Conservation (phyloP, 805 yeast genomes). For the Cyberlindnera nakhonratchasimensis region DNA sequence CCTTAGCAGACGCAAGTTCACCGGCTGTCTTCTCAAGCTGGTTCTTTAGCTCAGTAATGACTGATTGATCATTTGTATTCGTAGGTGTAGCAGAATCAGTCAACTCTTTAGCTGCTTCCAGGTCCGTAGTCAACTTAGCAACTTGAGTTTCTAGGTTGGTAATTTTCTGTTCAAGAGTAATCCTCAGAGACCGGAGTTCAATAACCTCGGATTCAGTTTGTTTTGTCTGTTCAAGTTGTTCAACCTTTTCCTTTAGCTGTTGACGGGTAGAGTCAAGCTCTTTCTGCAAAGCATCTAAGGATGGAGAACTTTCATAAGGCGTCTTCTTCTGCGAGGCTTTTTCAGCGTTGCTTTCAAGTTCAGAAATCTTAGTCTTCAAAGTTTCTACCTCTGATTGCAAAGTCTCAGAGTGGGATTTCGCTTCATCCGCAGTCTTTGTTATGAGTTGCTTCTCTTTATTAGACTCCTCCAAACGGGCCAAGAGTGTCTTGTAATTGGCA, state of each 20-base stretch:
- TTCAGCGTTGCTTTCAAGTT: constrained; percentile 12
- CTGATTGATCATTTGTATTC: constrained; percentile 12
- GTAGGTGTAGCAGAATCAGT: background rate
- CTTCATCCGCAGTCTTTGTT: constrained; percentile 10
- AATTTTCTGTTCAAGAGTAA: constrained; percentile 29
- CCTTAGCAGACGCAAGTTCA: constrained; percentile 8
- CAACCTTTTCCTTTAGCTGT: constrained; percentile 24
- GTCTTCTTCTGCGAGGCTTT: constrained; percentile 2
- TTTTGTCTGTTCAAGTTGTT: constrained; percentile 30
- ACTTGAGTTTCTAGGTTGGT: constrained; percentile 11
- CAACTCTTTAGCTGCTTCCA: constrained; percentile 3
- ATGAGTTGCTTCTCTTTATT: constrained; percentile 14
- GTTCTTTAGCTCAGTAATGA: constrained; percentile 5
- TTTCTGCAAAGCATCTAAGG: constrained; percentile 6
- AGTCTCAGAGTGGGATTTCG: constrained; percentile 4
- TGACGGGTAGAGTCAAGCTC: constrained; percentile 11
- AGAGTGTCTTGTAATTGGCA: constrained; percentile 21
- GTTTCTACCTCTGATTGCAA: constrained; percentile 17
- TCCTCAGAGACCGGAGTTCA: constrained; percentile 30
- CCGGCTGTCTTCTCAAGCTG: constrained; percentile 1
- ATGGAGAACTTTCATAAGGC: background rate
- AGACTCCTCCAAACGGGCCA: constrained; percentile 19
- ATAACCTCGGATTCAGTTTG: constrained; percentile 37
- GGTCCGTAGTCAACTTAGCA: constrained; percentile 1
- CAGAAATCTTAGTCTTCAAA: constrained; percentile 12